Evolutionary conservation across 2,329 filamentous ascomycete species (phyloP).

Genomic region (Cladobotryum mycophilum): DNA sequence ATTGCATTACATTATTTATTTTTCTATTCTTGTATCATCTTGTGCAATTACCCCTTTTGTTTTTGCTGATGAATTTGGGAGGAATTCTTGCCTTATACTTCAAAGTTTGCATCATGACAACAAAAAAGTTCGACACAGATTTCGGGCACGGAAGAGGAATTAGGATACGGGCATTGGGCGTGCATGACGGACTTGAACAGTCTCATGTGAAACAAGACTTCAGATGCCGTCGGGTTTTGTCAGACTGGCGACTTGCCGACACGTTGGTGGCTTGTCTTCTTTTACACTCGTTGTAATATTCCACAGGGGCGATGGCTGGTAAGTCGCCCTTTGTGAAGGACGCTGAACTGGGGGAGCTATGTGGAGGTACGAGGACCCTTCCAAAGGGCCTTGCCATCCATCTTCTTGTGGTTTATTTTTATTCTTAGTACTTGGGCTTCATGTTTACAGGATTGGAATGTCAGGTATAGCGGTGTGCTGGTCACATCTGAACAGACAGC

Average conservation of each 20-base stretch:
- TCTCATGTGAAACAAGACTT: conserved; percentile 10
- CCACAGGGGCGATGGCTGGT: conserved; percentile 32
- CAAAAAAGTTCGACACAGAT: conserved; percentile 19
- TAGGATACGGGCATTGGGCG: conserved; percentile 17
- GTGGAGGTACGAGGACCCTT: conserved; percentile 1
- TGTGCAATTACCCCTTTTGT: conserved; percentile 25
- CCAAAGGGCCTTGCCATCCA: conserved; percentile 6
- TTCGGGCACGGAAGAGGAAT: conserved; percentile 13
- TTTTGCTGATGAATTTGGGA: conserved; percentile 22
- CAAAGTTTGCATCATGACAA: conserved; percentile 25
- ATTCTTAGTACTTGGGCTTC: conserved; percentile 4
- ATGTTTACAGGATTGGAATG: conserved; percentile 20
- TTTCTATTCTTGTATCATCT: conserved; percentile 41
- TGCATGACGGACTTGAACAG: conserved; percentile 19
- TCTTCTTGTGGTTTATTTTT: conserved; percentile 7
- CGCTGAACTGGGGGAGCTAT: conserved; percentile 5
- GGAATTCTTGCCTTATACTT: conserved; percentile 12
- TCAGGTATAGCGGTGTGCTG: conserved; percentile 25
- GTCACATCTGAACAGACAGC: conserved; percentile 20
- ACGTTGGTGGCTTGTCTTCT: conserved; percentile 34
- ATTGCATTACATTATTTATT: conserved; percentile 30
- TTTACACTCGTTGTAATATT: conserved; percentile 49
- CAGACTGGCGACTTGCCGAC: conserved; percentile 20
- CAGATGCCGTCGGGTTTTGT: conserved; percentile 15
- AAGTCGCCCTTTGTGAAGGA: conserved; percentile 25